Conservation (phyloP, 2,329 filamentous ascomycete species). For the Lachnellula suecica region DNA sequence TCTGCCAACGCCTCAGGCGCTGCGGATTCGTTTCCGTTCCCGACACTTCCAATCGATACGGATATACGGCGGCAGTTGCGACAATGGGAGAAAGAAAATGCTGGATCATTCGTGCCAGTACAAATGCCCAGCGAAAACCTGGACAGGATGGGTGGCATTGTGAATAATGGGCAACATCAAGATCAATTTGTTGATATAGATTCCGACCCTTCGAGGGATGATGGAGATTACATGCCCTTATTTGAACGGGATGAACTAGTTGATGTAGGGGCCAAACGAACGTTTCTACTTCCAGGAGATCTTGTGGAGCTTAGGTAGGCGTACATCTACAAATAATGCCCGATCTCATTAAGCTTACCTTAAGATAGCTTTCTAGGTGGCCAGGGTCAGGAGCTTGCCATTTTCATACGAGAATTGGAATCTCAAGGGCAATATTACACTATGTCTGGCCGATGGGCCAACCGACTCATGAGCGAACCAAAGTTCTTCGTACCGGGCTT, state of each 20-base stretch:
- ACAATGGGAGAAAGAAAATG: slow-evolving; percentile 44
- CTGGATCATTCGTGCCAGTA: neutral
- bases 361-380: slow-evolving; percentile 14
- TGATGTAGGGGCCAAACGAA: slow-evolving; percentile 35
- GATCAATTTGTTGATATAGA: neutral
- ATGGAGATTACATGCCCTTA: neutral
- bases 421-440: slow-evolving; percentile 46
- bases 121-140: neutral
- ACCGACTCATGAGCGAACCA: slow-evolving; percentile 33
- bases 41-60: neutral
- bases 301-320: slow-evolving; percentile 33
- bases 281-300: slow-evolving; percentile 33
- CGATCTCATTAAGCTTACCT: slow-evolving; percentile 8
- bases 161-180: neutral
- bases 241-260: slow-evolving; percentile 42
- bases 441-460: slow-evolving; percentile 47
- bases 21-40: neutral
- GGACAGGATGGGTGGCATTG: neutral
- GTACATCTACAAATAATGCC: neutral
- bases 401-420: slow-evolving; percentile 45
- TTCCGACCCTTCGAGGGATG: neutral
- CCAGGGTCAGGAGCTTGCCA: slow-evolving; percentile 38
- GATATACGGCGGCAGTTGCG: slow-evolving; percentile 36
- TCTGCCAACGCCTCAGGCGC: neutral
- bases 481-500: slow-evolving; percentile 46